Conservation (phyloP, 2,329 filamentous ascomycete genomes). For the Fusarium fracticaudum region DNA sequence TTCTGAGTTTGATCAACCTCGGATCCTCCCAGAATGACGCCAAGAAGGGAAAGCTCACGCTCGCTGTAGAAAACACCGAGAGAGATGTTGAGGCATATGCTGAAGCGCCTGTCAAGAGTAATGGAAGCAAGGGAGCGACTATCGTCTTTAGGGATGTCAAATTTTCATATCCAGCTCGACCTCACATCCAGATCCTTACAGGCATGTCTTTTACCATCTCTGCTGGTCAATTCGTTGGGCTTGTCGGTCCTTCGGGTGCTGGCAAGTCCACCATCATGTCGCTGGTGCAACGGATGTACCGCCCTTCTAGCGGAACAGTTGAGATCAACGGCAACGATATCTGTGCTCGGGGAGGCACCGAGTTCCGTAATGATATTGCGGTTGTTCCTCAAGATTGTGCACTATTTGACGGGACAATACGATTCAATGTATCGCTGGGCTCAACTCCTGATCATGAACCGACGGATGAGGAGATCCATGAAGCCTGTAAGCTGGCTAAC, state of each 20-base stretch:
- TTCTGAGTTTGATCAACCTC: conserved; percentile 61
- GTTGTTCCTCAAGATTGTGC: conserved; percentile 67
- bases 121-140: conserved; percentile 51
- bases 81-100: conserved; percentile 53
- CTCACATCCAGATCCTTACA: conserved; percentile 65
- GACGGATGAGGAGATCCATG: conserved; percentile 69
- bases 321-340: conserved; percentile 60
- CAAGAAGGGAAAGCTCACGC: conserved; percentile 18
- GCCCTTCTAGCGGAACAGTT: conserved; percentile 52
- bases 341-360: conserved; percentile 50
- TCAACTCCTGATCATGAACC: conserved; percentile 63
- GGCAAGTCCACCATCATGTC: conserved; percentile 75
- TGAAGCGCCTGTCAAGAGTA: conserved; percentile 39
- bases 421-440: conserved; percentile 66
- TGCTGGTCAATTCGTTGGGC: conserved; percentile 68
- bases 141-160: conserved; percentile 67
- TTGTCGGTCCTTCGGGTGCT: conserved; percentile 73
- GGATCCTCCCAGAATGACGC: conserved; percentile 46
- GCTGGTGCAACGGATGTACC: conserved; percentile 62
- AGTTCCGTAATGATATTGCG: conserved; percentile 63
- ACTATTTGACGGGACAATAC: conserved; percentile 66
- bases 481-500: conserved; percentile 73
- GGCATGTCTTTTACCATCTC: conserved; percentile 65
- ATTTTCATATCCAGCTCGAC: conserved; percentile 73
- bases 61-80: conserved; percentile 20